These are phyloP conservation scores for California macrophylla DNA, from an alignment of 441 rosid species.

Conservation along the genomic window DNA sequence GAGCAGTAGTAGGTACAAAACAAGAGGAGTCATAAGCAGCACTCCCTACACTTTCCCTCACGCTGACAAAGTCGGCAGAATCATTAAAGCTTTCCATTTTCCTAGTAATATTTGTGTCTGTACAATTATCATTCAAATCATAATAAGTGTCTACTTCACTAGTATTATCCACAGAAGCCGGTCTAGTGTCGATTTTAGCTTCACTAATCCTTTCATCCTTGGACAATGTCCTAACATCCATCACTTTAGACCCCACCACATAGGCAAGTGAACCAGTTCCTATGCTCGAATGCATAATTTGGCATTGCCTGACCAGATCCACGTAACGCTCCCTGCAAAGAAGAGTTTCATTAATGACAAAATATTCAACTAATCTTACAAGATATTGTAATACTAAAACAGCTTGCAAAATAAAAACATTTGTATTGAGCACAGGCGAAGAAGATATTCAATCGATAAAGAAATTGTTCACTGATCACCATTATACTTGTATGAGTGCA, in stretches of 20 bases:
- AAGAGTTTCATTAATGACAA: constrained; percentile 9
- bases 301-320: constrained; percentile 69
- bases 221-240: constrained; percentile 83
- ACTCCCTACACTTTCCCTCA: constrained; percentile 51
- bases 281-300: constrained; percentile 78
- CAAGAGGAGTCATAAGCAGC: constrained; percentile 46
- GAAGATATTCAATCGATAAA: background rate
- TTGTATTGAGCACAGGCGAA: background rate
- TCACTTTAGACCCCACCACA: constrained; percentile 85
- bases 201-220: constrained; percentile 46
- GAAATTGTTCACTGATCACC: background rate
- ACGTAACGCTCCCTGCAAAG: constrained; percentile 59
- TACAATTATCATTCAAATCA: constrained; percentile 47
- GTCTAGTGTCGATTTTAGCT: constrained; percentile 34
- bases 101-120: constrained; percentile 36
- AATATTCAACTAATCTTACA: background rate
- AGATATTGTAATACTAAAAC: background rate
- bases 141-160: constrained; percentile 38
- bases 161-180: constrained; percentile 31
- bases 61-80: constrained; percentile 50
- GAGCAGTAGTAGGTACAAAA: constrained; percentile 37
- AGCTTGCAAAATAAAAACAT: background rate
- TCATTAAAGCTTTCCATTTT: constrained; percentile 53
- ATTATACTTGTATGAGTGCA: background rate
- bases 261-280: constrained; percentile 93